Percentiles rank a stretch among this genome's conserved stretches.
These are phyloP conservation scores for Penicillium pancosmium DNA, from an alignment of 495 filamentous ascomycete genomes.

Conservation along the genomic window DNA sequence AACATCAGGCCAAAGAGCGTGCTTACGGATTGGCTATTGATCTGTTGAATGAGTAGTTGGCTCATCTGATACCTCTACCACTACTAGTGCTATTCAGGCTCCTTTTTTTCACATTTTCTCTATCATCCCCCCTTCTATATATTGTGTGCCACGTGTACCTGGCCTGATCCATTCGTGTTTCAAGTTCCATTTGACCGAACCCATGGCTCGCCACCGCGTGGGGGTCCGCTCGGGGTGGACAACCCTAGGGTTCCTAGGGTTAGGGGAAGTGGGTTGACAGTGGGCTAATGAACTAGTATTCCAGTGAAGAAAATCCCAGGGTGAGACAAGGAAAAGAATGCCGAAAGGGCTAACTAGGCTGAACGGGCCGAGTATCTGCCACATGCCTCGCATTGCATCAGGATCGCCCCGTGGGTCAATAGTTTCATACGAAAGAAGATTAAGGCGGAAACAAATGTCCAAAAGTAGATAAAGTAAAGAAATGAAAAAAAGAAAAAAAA, in stretches of 20 bases:
- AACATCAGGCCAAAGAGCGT: constrained; percentile 36
- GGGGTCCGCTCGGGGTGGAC: constrained; percentile 3
- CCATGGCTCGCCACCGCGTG: constrained; percentile 17
- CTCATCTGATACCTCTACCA: neutral
- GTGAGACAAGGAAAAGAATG: neutral
- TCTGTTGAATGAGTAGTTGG: constrained; percentile 29
- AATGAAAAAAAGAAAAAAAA: neutral
- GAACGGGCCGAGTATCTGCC: neutral
- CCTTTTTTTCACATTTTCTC: constrained; percentile 4
- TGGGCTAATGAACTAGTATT: too few relatives aligned
- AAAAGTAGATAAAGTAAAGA: neutral
- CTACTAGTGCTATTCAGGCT: neutral
- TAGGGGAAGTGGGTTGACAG: neutral
- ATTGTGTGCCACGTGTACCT: constrained; percentile 14
- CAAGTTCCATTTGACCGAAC: neutral
- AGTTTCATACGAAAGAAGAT: constrained; percentile 4
- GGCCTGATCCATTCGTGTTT: constrained; percentile 14
- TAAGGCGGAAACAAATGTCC: too few relatives aligned
- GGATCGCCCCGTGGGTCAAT: constrained; percentile 28
- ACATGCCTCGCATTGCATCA: constrained; percentile 16
- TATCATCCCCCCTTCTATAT: neutral
- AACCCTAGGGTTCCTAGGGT: constrained; percentile 33
- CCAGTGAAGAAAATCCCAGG: too few relatives aligned
- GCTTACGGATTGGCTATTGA: constrained; percentile 40
- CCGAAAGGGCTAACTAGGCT: neutral